These are phyloP conservation scores for Komagataella mondaviorum DNA, from an alignment of 805 yeast genomes.

Conservation along the genomic window DNA sequence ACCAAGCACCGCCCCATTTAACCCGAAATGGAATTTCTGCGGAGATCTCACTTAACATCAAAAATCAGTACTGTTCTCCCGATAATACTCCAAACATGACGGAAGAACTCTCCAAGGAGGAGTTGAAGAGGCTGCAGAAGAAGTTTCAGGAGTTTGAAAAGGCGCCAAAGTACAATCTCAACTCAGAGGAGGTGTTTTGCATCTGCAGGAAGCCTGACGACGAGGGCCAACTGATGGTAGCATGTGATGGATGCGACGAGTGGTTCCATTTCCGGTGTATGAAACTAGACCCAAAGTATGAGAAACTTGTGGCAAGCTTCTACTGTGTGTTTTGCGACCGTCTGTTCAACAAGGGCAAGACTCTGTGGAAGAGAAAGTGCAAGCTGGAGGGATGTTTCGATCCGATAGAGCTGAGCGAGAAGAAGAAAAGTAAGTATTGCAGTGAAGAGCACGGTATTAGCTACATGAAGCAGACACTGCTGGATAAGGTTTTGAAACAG, in stretches of 20 bases:
- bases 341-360: conserved; percentile 29
- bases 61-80: not conserved
- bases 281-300: conserved; percentile 34
- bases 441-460: conserved; percentile 51
- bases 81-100: conserved; percentile 22
- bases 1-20: not conserved
- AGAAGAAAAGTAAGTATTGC: conserved; percentile 55
- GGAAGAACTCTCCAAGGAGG: conserved; percentile 34
- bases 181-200: conserved; percentile 60
- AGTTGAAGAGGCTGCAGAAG: conserved; percentile 5
- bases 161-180: conserved; percentile 25
- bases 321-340: conserved; percentile 62
- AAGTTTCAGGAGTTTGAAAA: conserved; percentile 14
- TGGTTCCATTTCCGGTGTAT: conserved; percentile 87
- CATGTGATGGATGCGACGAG: conserved; percentile 89
- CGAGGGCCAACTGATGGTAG: conserved; percentile 72
- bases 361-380: conserved; percentile 71
- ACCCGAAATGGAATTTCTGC: not conserved
- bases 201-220: conserved; percentile 66
- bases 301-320: conserved; percentile 45
- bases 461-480: conserved; percentile 22
- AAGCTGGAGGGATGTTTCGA: conserved; percentile 40
- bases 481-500: conserved; percentile 5
- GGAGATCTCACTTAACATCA: not conserved
- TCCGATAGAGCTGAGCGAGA: conserved; percentile 18